phyloP scores from a whole-genome alignment of 2,329 filamentous ascomycete genomes.

The Aspergillus fischeri region DNA sequence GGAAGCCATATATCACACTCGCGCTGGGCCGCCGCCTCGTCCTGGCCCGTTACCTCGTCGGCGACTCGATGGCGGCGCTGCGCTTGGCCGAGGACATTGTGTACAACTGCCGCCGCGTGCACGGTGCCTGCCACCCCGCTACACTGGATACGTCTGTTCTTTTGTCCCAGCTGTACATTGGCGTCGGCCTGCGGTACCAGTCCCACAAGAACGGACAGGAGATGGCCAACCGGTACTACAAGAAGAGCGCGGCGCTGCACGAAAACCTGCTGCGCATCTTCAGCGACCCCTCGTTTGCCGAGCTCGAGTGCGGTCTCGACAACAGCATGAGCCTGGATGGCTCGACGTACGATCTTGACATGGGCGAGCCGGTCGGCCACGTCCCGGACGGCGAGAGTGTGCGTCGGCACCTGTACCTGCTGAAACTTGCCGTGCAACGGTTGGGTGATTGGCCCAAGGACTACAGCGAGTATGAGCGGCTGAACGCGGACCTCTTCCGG shows the following conservation, averaged over 20 bases:
- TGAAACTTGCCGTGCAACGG: slow-evolving; percentile 39
- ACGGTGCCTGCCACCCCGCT: slow-evolving; percentile 44
- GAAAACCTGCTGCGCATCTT: slow-evolving; percentile 37
- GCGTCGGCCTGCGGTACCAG: slow-evolving; percentile 33
- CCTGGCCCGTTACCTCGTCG: slow-evolving; percentile 47
- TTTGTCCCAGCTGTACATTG: slow-evolving; percentile 49
- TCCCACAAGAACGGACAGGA: slow-evolving; percentile 27
- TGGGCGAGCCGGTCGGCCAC: neutral
- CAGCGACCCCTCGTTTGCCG: slow-evolving; percentile 29
- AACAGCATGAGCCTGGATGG: slow-evolving; percentile 9
- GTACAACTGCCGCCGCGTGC: slow-evolving; percentile 53
- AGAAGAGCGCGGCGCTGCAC: slow-evolving; percentile 34
- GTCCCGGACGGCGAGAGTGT: slow-evolving; percentile 23
- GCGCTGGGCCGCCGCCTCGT: slow-evolving; percentile 49
- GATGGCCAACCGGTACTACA: slow-evolving; percentile 37
- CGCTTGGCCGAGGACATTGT: slow-evolving; percentile 51
- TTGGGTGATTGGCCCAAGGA: slow-evolving; percentile 45
- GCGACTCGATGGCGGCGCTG: slow-evolving; percentile 42
- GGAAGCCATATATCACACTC: slow-evolving; percentile 43
- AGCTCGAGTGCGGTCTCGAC: slow-evolving; percentile 12
- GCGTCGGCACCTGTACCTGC: slow-evolving; percentile 34
- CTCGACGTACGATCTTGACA: slow-evolving; percentile 6
- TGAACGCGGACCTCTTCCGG: slow-evolving; percentile 44
- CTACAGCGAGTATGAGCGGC: slow-evolving; percentile 45
- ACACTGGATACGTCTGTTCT: slow-evolving; percentile 49